Evolutionary conservation across 1,284 basidiomycete species (phyloP).

Genomic region (Butyriboletus appendiculatus): DNA sequence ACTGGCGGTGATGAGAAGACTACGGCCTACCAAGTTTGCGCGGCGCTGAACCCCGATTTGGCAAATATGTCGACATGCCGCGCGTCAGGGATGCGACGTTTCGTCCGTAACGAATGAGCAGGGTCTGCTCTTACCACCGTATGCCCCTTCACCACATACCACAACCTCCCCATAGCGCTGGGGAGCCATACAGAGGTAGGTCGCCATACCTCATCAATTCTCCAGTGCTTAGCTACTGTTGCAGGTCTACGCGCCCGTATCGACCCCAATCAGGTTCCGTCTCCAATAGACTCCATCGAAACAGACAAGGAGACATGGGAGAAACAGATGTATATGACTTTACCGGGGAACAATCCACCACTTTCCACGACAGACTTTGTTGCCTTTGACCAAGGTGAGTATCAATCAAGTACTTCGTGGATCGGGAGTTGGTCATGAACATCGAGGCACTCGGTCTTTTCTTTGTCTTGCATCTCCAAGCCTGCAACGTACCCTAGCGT

Average conservation of each 20-base stretch:
- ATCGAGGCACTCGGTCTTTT: neutral
- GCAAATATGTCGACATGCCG: slow-evolving; percentile 1
- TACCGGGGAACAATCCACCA: slow-evolving; percentile 78
- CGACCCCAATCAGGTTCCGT: slow-evolving; percentile 90
- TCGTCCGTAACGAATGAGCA: slow-evolving; percentile 5
- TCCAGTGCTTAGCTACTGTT: slow-evolving; percentile 6
- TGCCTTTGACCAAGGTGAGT: slow-evolving; percentile 89
- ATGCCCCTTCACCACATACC: slow-evolving; percentile 47
- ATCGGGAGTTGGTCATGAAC: neutral
- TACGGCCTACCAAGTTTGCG: neutral
- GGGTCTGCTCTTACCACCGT: neutral
- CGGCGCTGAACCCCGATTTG: slow-evolving; percentile 18
- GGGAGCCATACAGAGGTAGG: slow-evolving; percentile 62
- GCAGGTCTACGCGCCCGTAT: slow-evolving; percentile 81
- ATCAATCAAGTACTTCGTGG: neutral
- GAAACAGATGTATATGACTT: slow-evolving; percentile 73
- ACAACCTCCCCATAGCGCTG: slow-evolving; percentile 82
- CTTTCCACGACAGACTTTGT: slow-evolving; percentile 87
- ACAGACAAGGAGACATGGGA: slow-evolving; percentile 86
- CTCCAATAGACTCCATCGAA: slow-evolving; percentile 84
- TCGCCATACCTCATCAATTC: neutral
- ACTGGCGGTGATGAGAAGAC: neutral
- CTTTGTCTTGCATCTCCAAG: neutral
- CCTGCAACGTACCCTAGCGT: neutral
- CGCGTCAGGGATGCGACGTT: neutral